Evolutionary conservation across 2,329 filamentous ascomycete genomes (phyloP), one percentile per base, ranked within the genome.

Genomic region (Beauveria sp.): DNA sequence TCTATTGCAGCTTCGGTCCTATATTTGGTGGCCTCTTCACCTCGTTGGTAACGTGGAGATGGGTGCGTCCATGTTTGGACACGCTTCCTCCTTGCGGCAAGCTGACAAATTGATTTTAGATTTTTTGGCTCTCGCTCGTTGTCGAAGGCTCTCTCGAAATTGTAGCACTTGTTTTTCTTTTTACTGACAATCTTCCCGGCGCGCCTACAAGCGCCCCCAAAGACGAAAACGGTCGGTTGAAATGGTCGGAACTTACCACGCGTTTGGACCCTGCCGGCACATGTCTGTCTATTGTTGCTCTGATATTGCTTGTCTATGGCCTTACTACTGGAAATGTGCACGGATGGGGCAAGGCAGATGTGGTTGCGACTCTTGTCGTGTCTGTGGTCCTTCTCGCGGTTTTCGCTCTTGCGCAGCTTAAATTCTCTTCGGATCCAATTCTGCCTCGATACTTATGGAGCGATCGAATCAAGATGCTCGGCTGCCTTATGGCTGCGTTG

Each of bases 1-100:
- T 8, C 26, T 30, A 22, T 7, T 43, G 14, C 10, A 63, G 61
- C 14, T 63, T 63, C 41, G 61, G 61, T 9, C 61, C 61, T 26
- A 63, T 63, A n/a, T 56, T 63, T 5, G 61, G 58, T 30, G 61
- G 61, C 5, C 58, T 63, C 16, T 63, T 63, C 47, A 63, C 58
- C 37, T 63, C 61, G 6, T 30, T 63, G 26, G 61, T 52, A 28
- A 56, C 61, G 12, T 63, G 57, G 61, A 43, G 61, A 63, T 61
- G 58, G 61, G 61, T 63, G 2, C 24, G 61, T 46, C 2, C 9
- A 16, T 10, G 16, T n/a, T 14, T 8, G 5, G 8, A 28, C 48
- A 37, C 47, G 3, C 16, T 18, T 16, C 6, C 16, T 28, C 3
- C 9, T n/a, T 9, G 24, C 9, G 1, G 24, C 47, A n/a, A 28